Evolutionary conservation across 306 rosid genomes (phyloP), one percentile per base, ranked within the genome.

Genomic region (Gastrolobium bilobum): DNA sequence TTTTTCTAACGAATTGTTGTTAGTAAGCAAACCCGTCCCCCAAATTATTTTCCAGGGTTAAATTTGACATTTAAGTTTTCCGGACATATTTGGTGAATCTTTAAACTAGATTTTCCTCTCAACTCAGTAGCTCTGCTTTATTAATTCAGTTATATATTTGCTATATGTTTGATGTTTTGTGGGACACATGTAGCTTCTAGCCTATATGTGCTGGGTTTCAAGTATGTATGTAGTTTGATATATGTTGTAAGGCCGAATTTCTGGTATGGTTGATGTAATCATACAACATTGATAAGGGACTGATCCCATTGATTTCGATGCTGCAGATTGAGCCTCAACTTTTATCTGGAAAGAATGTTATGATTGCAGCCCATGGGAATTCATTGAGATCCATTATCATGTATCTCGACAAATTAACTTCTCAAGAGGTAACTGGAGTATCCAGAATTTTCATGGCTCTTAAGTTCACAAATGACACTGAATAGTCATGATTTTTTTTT

Each of bases 331-430:
- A 89, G 72, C 97, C 97, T 54, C 91, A 96, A 62, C 98, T 96
- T 80, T 81, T 79, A 79, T 87, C 97, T 8, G 99, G 99, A 83
- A 93, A 91, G 88, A 93, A 93, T 82, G 93, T 96, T 54, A 91
- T 96, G 99, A 93, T 96, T 80, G 91, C 99, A 15, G 99, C 99
- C 26, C 99, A 96, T 54, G 99, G 99, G 84, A 96, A 96, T 83
- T 96, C 99, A 60, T 75, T 96, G 91, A 89, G 99, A 83, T 96
- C 98, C 85, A 93, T 96, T 62, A 96, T 96, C 57, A 96, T 96
- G 99, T 96, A 96, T 81, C 98, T 96, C 31, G 99, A 96, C 84
- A 88, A 93, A 79, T 86, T 96, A 79, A 96, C 99, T 65, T 96
- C 99, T 62, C 97, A 91, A 87, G 97, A 96, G 99, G 99, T 96